Evolutionary conservation across 306 rosid genomes (phyloP).

Genomic region (Dicorynia guianensis): DNA sequence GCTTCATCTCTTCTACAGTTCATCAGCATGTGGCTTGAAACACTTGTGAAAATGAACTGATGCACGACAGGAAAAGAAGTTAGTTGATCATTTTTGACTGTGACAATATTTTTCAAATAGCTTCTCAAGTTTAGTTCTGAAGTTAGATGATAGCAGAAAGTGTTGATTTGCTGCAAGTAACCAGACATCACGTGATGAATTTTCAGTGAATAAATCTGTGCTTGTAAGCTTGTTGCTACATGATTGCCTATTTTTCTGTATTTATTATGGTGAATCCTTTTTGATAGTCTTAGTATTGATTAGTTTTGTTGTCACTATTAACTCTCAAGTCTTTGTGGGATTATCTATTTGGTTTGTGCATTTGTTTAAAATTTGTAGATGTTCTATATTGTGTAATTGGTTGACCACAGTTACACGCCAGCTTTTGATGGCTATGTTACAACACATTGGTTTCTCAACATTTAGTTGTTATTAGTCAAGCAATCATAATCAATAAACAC

Average conservation of each 20-base stretch:
- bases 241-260: background rate
- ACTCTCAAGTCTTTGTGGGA: background rate
- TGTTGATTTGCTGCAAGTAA: background rate
- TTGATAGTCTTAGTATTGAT: background rate
- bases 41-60: background rate
- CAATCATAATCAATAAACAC: background rate
- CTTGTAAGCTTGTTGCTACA: background rate
- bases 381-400: background rate
- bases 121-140: too few species aligned
- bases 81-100: background rate
- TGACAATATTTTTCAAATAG: background rate
- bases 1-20: background rate
- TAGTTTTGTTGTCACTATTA: background rate
- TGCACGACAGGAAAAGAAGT: background rate
- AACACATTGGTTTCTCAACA: background rate
- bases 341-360: background rate
- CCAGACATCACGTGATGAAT: too few species aligned
- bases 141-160: too few species aligned
- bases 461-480: background rate
- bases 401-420: background rate
- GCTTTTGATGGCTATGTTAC: background rate
- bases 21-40: background rate
- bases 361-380: background rate
- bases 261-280: background rate
- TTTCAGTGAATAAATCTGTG: background rate